Evolutionary conservation across 2,329 filamentous ascomycete genomes (phyloP), one percentile per base, ranked within the genome.

Genomic region (Dactylellina drechsleri): DNA sequence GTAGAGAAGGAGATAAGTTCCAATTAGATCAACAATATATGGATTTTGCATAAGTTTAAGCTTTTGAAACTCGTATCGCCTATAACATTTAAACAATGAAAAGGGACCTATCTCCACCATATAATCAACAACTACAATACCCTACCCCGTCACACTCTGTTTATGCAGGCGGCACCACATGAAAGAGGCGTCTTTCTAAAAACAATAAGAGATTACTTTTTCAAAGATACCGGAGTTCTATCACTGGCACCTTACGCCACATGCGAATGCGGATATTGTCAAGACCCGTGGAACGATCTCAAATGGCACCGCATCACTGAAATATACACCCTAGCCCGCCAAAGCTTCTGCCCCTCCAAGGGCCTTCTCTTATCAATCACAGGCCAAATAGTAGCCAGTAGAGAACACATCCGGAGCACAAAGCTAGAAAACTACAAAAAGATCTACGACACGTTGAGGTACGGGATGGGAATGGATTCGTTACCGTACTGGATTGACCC

Each of bases 91-190:
- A 1, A 13, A 18, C 28, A 31, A 5, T 49, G 13, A 5, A 18
- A 20, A 60, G 57, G 57, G n/a, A 60, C 57, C 8, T 49, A 49
- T 49, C 43, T 60, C 18, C 41, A 26, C n/a, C 43, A 60, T 36
- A 60, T 60, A 6, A 60, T 49, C 41, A 43, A 60, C 13, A 43
- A 60, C 23, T 60, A 60, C 15, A 20, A 47, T 20, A 49, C 15
- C 10, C 18, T 60, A 0, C 16, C 57, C 3, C 57, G 23, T 13
- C 57, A 60, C 10, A 60, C 57, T 18, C 57, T 60, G 23, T 60
- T 60, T 41, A 60, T 60, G 57, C 57, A 60, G 49, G 41, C 57
- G 2, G 20, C 1, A 16, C 57, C 57, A 1, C 57, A 60, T 13
- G n/a, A 16, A 13, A 4, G 7, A 7, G 4, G 10, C 40, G 18